Evolutionary conservation across 495 filamentous ascomycete species (phyloP), one percentile per base, ranked within the genome.

Genomic region (Platismatia glauca): DNA sequence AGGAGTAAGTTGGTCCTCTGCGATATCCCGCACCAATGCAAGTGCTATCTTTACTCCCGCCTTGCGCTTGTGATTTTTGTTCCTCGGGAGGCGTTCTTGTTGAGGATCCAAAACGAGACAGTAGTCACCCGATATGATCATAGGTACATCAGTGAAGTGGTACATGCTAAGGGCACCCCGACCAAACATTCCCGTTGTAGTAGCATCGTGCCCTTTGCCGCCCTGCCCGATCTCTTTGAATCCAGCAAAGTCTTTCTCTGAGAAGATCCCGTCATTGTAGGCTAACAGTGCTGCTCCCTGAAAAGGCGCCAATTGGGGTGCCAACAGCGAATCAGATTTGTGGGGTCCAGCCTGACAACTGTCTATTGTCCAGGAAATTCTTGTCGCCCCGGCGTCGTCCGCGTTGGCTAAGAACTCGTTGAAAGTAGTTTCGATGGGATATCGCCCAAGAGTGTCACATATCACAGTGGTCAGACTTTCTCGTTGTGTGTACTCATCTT

Each of bases 341-440:
- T 69, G 59, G 43, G 3, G 12, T 3, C 39, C 20, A 12, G 63
- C 57, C 7, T 34, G 48, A 37, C 69, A 63, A 22, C 68, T 46
- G 43, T 78, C 75, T 29, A 77, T 55, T 11, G 72, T 64, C 76
- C 76, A 78, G 16, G 57, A 66, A 38, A 78, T 69, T 41, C 64
- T 56, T 16, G 69, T 69, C 3, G 76, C 72, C n/a, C 64, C 61
- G 39, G 67, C 66, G 52, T 78, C 76, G 52, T 78, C 75, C 5
- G 76, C 76, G 61, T 78, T 78, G 18, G 76, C 76, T 18, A 78
- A 68, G 62, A 75, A 78, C 60, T 78, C 76, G 22, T 68, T 72
- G 59, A 78, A 78, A 15, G 76, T 78, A 16, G 65, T 64, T 46
- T 69, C 69, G 18, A 74, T 62, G 4, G 66, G 63, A 55, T 78